phyloP scores from a whole-genome alignment of 306 rosid species.

The Mimosa pudica region DNA sequence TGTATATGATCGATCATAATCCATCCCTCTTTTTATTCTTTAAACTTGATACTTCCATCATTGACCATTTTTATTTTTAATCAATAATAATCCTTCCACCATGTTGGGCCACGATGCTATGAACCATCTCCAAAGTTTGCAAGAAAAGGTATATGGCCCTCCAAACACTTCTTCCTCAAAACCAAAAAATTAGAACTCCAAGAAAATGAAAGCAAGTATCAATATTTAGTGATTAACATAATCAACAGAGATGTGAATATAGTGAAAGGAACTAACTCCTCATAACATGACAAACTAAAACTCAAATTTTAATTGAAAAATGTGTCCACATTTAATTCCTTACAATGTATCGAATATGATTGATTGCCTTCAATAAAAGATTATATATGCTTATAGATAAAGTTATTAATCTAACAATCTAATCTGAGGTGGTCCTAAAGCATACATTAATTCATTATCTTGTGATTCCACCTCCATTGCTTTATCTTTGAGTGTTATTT shows the following conservation, averaged over 20 bases:
- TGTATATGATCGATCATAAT: not conserved
- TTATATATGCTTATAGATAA: no score
- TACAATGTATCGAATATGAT: no score
- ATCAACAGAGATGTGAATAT: no score
- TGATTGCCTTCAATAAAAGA: no score
- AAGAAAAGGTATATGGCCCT: slow-evolving; percentile 13
- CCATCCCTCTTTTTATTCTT: not conserved
- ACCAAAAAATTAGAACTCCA: not conserved
- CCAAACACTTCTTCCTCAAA: not conserved
- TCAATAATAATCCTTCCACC: not conserved
- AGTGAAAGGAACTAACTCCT: no score
- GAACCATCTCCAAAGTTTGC: not conserved
- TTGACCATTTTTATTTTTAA: not conserved
- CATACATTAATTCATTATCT: slow-evolving; percentile 23
- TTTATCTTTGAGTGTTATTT: not conserved
- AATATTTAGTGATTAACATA: not conserved
- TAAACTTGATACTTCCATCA: not conserved
- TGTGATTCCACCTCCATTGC: not conserved
- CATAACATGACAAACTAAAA: no score
- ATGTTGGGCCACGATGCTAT: not conserved
- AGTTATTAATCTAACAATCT: not conserved
- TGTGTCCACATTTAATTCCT: no score
- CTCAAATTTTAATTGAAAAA: no score
- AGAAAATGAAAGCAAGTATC: slow-evolving; percentile 29
- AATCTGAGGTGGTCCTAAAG: slow-evolving; percentile 1